Base-by-base conservation (phyloP, 768 basidiomycete genomes). In the Collybia nuda region DNA sequence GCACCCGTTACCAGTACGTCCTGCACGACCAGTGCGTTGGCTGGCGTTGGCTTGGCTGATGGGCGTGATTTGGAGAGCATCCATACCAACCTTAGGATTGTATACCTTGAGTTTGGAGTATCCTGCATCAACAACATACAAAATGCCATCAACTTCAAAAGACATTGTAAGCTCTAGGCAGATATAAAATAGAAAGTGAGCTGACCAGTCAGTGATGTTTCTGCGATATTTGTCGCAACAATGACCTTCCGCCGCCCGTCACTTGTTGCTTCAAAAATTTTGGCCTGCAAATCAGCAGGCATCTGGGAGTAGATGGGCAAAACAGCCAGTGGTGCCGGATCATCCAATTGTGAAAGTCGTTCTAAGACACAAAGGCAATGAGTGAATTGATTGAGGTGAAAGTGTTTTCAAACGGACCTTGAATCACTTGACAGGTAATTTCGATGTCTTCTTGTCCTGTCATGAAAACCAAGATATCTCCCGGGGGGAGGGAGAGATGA, bases 371-470 rank as follows among this genome's bases (percentile, higher is more conserved):
- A 18, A 50, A 14, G 51, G 47, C 49, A 17, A 55, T 26, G 32
- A 51, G 37, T 24, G 45, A 38, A 22, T 19, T 24, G 1, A 28
- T 5, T 14, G 36, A 17, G 8, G 2, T 14, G 37, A 18, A 26
- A 21, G 17, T 24, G 19, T 19, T 21, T n/a, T 26, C 18, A 44
- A 23, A 58, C 67, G 21, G 22, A 93, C 94, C 94, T 67, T 88
- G 82, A 17, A 98, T 75, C 26, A 98, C 96, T 62, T 92, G 89
- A 64, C 97, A 99, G 9, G 94, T 98, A 24, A 93, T 81, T 69
- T 98, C 96, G 53, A 99, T 99, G 66, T 99, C 96, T 70, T 98
- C 97, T 71, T 98, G 97, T 32, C 97, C 97, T 22, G 97, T 99
- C 96, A 98, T 98, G 69, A 99, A 99, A 21, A 98, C 93, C 37